Evolutionary conservation across 768 basidiomycete species (phyloP), one percentile per base, ranked within the genome.

Genomic region (Lactifluus volemus): DNA sequence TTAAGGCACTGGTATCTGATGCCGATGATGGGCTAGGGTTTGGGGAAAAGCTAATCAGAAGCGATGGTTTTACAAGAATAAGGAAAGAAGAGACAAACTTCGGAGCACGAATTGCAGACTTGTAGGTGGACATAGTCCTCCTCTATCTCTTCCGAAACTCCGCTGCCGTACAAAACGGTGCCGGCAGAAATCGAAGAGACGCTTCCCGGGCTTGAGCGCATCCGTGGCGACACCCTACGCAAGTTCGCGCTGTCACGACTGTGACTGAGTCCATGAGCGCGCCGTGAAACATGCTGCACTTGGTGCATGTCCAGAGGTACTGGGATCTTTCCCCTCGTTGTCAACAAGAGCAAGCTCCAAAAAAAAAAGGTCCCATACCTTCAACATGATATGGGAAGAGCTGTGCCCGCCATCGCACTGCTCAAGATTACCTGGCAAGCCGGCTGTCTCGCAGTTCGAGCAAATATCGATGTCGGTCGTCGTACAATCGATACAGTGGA

Each of bases 321-420:
- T 0, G 94, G 94, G 50, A 98, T 93, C 92, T 95, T 12, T 25
- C 2, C 25, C 48, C 42, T 29, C 49, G 15, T 60, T n/a, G 49
- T 57, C 51, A 58, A 45, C 36, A n/a, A 3, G 34, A 2, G 34
- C 36, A 30, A 42, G 41, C 29, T 2, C 36, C 58, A 55, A 38
- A 64, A 56, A 15, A 58, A 30, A 52, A 30, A 48, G 29, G 12
- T 41, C 19, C 70, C 49, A 9, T 61, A 90, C 93, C 84, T 98
- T 98, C 73, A 98, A 90, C 81, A 96, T 82, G 65, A 96, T 93
- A 69, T 98, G 94, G 1, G 89, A 87, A 15, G 88, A 90, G 56
- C 80, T 79, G 65, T 92, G 91, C 0, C 88, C 90, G 5, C 84
- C 86, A 44, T 90, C 87, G 0, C 81, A 77, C 0, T 87, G 84